These are phyloP conservation scores for Cladosporium sphaerospermum DNA, from an alignment of 2,329 filamentous ascomycete genomes.

Conservation along the genomic window DNA sequence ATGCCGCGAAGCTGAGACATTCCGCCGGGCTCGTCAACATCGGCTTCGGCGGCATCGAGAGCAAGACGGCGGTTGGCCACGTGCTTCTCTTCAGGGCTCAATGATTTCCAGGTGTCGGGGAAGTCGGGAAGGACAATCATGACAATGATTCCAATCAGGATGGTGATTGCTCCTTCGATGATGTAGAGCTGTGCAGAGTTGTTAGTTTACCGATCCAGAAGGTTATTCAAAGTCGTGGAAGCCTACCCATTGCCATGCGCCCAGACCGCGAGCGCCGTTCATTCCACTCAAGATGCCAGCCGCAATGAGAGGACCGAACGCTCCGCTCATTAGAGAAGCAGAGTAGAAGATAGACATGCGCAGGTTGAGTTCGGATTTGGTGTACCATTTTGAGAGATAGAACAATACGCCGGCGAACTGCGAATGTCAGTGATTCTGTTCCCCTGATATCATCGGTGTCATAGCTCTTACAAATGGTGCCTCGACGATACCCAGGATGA, in stretches of 20 bases:
- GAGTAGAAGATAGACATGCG: constrained; percentile 49
- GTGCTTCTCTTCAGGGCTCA: constrained; percentile 45
- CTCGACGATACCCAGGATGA: constrained; percentile 39
- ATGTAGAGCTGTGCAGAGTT: constrained; percentile 31
- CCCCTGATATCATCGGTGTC: not conserved
- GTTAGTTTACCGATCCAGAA: constrained; percentile 30
- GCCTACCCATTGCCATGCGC: constrained; percentile 46
- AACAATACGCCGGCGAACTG: constrained; percentile 41
- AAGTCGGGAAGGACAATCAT: constrained; percentile 51
- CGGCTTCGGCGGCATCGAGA: constrained; percentile 45
- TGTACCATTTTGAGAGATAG: constrained; percentile 47
- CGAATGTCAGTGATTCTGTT: constrained; percentile 15
- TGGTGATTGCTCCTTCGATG: constrained; percentile 53
- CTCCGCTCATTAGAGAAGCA: constrained; percentile 44
- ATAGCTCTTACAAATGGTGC: constrained; percentile 29
- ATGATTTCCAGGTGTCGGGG: constrained; percentile 47
- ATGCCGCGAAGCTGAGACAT: constrained; percentile 46
- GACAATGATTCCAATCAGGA: constrained; percentile 47
- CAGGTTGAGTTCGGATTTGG: constrained; percentile 45
- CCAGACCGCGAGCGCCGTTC: constrained; percentile 50
- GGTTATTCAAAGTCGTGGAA: not conserved
- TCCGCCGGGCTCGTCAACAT: constrained; percentile 43
- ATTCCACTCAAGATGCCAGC: constrained; percentile 61
- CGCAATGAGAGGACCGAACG: constrained; percentile 49
- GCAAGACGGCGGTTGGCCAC: constrained; percentile 47